Evolutionary conservation across 179 eudicot species (phyloP), one percentile per base, ranked within the genome.

Genomic region (Vitellaria paradoxa): DNA sequence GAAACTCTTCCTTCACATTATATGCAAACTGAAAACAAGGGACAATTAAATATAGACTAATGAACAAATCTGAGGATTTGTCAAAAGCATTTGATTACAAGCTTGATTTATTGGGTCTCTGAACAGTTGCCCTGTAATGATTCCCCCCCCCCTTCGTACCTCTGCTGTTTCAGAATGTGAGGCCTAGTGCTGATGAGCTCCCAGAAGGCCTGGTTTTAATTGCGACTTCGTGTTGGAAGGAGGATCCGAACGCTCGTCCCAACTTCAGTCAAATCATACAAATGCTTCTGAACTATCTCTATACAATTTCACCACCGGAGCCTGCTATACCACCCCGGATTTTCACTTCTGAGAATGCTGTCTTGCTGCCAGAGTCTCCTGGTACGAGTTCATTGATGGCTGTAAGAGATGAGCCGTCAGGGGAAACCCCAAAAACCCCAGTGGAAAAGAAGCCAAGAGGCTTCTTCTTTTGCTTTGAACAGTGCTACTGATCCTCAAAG

Each of bases 221-320:
- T 26, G 86, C 91, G 76, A 95, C 99, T 7, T 86, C 96, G 60
- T 93, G 99, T 82, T 95, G 99, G 99, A 84, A 84, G 63, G 99
- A 93, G 79, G 99, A 95, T 30, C 93, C 99, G 59, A 86, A 89
- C 50, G 86, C 84, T 64, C 93, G 99, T 9, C 97, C 99, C 77
- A 95, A 91, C 84, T 93, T 95, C 88, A 87, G 82, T 49, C 92
- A 91, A 79, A 95, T 95, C 68, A 93, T 91, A 74, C 94, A 95
- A 67, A 91, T 91, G 99, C 97, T 93, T 72, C 85, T 86, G 13
- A 84, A 85, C 26, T 93, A 86, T 77, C 86, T 90, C 7, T 88
- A 86, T 7, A 64, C 81, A 42, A 82, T 86, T 52, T 86, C 91
- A 3, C 97, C 97, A 0, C 90, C 88, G 1, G 88, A 86, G 77